These are phyloP conservation scores for Emydomyces testavorans DNA, from an alignment of 2,329 filamentous ascomycete species.

Conservation along the genomic window DNA sequence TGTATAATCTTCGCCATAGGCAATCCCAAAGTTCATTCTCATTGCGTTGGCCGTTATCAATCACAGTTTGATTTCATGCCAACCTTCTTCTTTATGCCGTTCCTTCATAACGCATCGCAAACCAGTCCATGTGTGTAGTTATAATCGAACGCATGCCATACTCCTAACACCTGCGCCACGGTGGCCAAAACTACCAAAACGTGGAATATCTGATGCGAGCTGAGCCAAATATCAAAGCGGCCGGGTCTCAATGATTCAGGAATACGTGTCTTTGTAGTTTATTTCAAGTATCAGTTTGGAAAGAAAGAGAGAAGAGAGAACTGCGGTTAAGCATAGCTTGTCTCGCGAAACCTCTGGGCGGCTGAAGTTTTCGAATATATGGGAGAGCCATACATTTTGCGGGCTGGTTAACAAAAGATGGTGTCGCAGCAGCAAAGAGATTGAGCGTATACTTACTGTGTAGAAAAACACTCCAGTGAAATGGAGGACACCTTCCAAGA, in stretches of 20 bases:
- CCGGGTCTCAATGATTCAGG: conserved; percentile 36
- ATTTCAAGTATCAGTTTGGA: neutral
- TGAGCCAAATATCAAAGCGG: conserved; percentile 37
- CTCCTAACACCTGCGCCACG: conserved; percentile 50
- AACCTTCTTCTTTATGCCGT: neutral
- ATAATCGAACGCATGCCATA: conserved; percentile 76
- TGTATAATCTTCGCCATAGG: neutral
- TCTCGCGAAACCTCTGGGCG: too few species aligned
- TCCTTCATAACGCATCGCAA: neutral
- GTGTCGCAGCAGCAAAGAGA: neutral
- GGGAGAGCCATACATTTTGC: neutral
- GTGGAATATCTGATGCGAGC: conserved; percentile 41
- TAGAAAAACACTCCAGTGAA: conserved; percentile 20
- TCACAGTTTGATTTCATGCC: neutral
- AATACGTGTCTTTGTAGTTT: conserved; percentile 29
- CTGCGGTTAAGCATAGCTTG: too few species aligned
- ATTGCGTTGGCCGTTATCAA: neutral
- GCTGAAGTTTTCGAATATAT: neutral
- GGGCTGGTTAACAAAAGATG: neutral
- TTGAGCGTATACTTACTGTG: conserved; percentile 19
- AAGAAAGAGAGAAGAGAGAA: too few species aligned
- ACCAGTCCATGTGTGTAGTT: conserved; percentile 46
- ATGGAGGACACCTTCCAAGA: conserved; percentile 20
- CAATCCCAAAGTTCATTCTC: neutral
- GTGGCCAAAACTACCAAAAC: conserved; percentile 36